Evolutionary conservation across 169 alveolate species (phyloP), one percentile per base, ranked within the genome.

Genomic region (Plasmodium sp.): DNA sequence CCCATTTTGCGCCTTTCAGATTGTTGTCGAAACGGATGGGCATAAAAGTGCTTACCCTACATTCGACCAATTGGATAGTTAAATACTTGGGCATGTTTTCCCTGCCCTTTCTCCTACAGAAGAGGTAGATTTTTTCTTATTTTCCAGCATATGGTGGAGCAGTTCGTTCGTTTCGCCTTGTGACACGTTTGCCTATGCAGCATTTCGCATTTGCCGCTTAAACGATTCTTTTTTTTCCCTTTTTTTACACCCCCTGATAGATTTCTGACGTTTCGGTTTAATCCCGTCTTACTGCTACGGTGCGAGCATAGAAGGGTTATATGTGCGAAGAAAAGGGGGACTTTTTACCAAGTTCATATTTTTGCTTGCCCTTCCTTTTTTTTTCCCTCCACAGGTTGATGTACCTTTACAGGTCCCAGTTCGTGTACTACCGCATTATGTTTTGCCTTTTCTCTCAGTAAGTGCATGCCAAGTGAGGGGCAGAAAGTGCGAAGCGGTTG

Each of bases 381-480:
- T 34, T 36, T 34, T 36, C 51, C 34, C 51, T 71, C 54, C 14
- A 6, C 14, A 74, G 93, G 67, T 74, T 74, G 81, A 85, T 85
- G 93, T 33, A n/a, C 67, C 39, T 85, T 27, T 85, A 85, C 51
- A 85, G 80, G 33, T 85, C 93, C 39, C 93, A 85, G 81, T 77
- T 85, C 33, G 85, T 54, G 36, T 75, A 39, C 43, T 75, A 75
- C 34, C 34, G 93, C 9, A 77, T 85, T 14, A n/a, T 85, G 6
- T 85, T 74, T 43, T 85, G 93, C 80, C 27, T 85, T 1, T 75
- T 58, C 33, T 85, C 93, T 45, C 93, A 85, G 93, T 85, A 74
- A 41, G 43, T n/a, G 31, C 12, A 43, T 43, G 39, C 22, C 36
- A 39, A 41, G 7, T 31, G 58, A 22, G 84, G 14, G 43, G 51